These are phyloP conservation scores for Tilletia setariae DNA, from an alignment of 1,284 basidiomycete species.

Conservation along the genomic window DNA sequence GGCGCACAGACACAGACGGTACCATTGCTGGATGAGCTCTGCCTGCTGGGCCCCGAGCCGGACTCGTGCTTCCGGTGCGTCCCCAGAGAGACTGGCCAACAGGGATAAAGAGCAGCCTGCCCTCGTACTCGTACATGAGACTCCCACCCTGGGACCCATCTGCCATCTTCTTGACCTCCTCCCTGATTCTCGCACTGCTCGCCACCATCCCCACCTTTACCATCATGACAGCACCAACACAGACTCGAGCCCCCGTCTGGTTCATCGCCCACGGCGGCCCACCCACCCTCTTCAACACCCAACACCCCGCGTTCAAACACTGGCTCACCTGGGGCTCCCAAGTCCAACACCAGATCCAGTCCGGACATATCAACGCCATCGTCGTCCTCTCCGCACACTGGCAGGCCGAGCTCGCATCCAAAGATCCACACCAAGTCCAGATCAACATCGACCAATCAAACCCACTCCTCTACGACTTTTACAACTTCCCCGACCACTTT, in stretches of 20 bases:
- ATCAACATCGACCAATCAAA: slow-evolving; percentile 52
- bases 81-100: too few relatives aligned
- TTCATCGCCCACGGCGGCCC: slow-evolving; percentile 53
- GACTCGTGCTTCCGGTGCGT: too few relatives aligned
- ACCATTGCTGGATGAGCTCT: too few relatives aligned
- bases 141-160: too few relatives aligned
- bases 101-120: too few relatives aligned
- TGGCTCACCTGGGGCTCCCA: slow-evolving; percentile 55
- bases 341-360: slow-evolving; percentile 40
- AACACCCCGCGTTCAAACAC: slow-evolving; percentile 54
- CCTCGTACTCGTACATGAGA: too few relatives aligned
- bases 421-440: not conserved
- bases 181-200: too few relatives aligned
- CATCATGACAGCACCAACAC: slow-evolving; percentile 4
- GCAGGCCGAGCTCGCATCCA: slow-evolving; percentile 52
- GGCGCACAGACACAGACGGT: too few relatives aligned
- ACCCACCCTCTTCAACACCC: slow-evolving; percentile 56
- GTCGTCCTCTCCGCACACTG: slow-evolving; percentile 58
- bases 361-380: slow-evolving; percentile 53
- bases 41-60: too few relatives aligned
- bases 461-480: slow-evolving; percentile 58
- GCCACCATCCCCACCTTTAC: not conserved
- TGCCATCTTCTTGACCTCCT: too few relatives aligned
- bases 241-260: slow-evolving; percentile 28
- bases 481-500: slow-evolving; percentile 56